Conservation (phyloP, 441 rosid species). For the Euphorbia celastroides region DNA sequence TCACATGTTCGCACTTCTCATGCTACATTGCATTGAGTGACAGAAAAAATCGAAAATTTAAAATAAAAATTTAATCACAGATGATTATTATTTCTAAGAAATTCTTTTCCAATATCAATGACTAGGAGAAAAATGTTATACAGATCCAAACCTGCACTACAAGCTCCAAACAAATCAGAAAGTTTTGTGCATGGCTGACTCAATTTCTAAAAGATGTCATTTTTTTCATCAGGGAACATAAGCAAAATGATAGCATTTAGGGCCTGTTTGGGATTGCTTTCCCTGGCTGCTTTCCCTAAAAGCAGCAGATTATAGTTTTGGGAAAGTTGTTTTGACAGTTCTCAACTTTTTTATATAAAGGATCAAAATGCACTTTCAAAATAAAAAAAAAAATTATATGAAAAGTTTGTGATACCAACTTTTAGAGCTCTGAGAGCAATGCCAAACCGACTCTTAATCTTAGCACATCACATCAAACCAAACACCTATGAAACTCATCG, state of each 20-base stretch:
- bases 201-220: neutral
- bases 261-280: no score
- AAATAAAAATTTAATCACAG: neutral
- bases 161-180: neutral
- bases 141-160: neutral
- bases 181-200: neutral
- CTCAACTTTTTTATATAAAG: no score
- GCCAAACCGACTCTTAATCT: neutral
- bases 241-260: neutral
- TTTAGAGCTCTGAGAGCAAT: no score
- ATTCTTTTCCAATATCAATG: neutral
- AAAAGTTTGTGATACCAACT: no score
- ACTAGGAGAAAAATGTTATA: neutral
- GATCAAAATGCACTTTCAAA: no score
- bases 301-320: no score
- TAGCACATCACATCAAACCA: neutral
- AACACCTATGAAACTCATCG: slow-evolving; percentile 3
- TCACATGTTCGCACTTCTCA: neutral
- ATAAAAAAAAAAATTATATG: no score
- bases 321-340: no score
- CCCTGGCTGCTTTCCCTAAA: no score
- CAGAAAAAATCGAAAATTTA: neutral
- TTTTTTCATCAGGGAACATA: neutral
- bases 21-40: neutral
- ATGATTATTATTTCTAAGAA: neutral